A percentile compares a stretch with the other conserved stretches of the same genome.
Conservation (phyloP, 805 yeast genomes). For the Candida peoriensis region DNA sequence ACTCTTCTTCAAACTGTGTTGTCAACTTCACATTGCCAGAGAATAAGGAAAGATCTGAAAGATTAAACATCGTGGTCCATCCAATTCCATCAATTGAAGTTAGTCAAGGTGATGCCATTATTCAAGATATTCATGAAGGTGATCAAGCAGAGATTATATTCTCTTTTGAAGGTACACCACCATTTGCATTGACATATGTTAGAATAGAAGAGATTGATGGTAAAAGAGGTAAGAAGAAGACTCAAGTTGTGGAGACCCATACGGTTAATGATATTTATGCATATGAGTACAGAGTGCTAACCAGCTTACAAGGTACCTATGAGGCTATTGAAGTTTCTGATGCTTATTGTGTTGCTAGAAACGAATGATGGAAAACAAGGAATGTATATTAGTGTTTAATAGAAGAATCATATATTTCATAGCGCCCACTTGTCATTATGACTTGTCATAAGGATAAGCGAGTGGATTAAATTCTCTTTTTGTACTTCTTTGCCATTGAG, state of each 20-base stretch:
- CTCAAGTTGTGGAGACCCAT: conserved; percentile 55
- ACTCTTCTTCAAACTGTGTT: conserved; percentile 68
- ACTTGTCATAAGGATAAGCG: too few species aligned
- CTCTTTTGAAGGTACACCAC: conserved; percentile 82
- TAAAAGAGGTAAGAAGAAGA: conserved; percentile 39
- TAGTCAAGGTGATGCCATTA: conserved; percentile 67
- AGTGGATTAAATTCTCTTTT: too few species aligned
- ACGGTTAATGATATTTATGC: conserved; percentile 59
- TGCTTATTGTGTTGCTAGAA: conserved; percentile 61
- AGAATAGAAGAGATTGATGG: conserved; percentile 52
- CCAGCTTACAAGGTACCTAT: conserved; percentile 87
- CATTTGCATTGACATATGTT: conserved; percentile 80
- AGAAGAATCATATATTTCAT: too few species aligned
- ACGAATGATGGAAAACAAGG: conserved; percentile 23
- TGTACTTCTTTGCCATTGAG: too few species aligned
- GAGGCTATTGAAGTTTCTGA: conserved; percentile 91
- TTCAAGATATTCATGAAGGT: conserved; percentile 89
- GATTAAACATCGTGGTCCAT: conserved; percentile 38
- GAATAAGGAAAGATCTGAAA: conserved; percentile 27
- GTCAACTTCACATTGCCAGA: conserved; percentile 48
- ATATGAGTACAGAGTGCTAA: conserved; percentile 63
- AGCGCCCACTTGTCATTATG: too few species aligned
- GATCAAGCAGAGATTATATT: conserved; percentile 87
- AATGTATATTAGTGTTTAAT: too few species aligned
- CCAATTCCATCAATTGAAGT: conserved; percentile 78